Percentiles rank a stretch among this genome's conserved stretches.
Conservation (phyloP, 2,329 filamentous ascomycete species). For the Fusarium verrucosum region DNA sequence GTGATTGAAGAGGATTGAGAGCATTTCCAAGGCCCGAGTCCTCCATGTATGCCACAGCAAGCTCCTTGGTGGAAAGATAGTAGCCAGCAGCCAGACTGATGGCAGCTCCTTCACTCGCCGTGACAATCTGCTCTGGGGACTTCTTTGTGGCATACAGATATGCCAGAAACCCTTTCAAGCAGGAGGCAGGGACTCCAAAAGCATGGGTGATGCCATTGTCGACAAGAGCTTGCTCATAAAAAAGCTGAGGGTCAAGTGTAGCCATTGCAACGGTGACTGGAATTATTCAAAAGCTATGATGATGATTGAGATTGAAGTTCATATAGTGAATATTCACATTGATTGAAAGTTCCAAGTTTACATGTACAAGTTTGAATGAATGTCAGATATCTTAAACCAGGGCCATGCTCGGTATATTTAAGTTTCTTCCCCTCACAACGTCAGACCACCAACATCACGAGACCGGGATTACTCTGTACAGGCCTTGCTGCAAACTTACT, state of each 20-base stretch:
- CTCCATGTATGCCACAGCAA: slow-evolving; percentile 1
- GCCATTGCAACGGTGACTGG: neutral
- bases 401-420: too few species aligned
- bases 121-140: neutral
- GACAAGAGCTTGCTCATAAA: slow-evolving; percentile 1
- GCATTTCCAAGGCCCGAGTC: slow-evolving; percentile 1
- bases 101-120: neutral
- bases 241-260: neutral
- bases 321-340: neutral
- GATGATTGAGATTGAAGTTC: neutral
- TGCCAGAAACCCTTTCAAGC: neutral
- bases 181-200: neutral
- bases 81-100: neutral
- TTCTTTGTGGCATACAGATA: neutral
- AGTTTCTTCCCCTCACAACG: too few species aligned
- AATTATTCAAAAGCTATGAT: neutral
- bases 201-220: neutral
- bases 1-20: slow-evolving; percentile 10
- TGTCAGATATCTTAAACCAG: too few species aligned
- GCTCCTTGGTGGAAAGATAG: neutral
- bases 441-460: too few species aligned
- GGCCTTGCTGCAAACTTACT: too few species aligned
- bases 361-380: too few species aligned
- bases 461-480: too few species aligned
- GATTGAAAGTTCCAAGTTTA: neutral